Base-by-base conservation (phyloP, 768 basidiomycete species). In the Suillus variegatus region DNA sequence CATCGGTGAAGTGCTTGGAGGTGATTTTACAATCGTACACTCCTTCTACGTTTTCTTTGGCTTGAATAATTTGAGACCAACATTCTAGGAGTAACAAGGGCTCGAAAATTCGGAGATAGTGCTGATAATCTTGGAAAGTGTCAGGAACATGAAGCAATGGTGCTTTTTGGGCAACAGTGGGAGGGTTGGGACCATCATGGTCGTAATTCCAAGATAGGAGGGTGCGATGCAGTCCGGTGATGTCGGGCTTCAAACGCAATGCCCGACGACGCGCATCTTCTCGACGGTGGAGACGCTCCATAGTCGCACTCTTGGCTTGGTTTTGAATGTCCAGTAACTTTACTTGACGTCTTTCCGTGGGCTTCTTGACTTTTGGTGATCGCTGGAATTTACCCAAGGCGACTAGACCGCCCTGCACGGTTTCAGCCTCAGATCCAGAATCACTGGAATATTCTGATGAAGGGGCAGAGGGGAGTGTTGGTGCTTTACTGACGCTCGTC, bases 151-250 rank as follows among this genome's bases (percentile, higher is more conserved):
- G 77, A 14, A 75, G 60, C 38, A 82, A 71, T 1, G 73, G 60
- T 5, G 80, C 69, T 52, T 75, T 79, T 49, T 67, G 56, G 60
- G 68, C 72, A 20, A 78, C 74, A n/a, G 80, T 79, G 1, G 94
- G 91, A 47, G 91, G 93, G 46, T 83, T 76, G 44, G 86, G 75
- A 25, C 89, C 87, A 13, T 73, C 74, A 68, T 93, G 86, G 55
- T 89, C 84, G 67, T 94, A 94, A 74, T 92, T 82, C 97, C 97
- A 99, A 1, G 92, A 88, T 1, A 99, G 78, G 36, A 99, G 81
- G 12, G 82, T 78, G 55, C 86, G 87, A 75, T 97, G 91, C 25
- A 99, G 86, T 7, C 81, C 83, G 38, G 88, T 87, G 22, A 96
- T 82, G 71, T 99, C 90, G 3, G 95, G 97, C 71, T 88, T 90